Evolutionary conservation across 495 filamentous ascomycete genomes (phyloP).

Genomic region (Aspergillus coremiiformis): DNA sequence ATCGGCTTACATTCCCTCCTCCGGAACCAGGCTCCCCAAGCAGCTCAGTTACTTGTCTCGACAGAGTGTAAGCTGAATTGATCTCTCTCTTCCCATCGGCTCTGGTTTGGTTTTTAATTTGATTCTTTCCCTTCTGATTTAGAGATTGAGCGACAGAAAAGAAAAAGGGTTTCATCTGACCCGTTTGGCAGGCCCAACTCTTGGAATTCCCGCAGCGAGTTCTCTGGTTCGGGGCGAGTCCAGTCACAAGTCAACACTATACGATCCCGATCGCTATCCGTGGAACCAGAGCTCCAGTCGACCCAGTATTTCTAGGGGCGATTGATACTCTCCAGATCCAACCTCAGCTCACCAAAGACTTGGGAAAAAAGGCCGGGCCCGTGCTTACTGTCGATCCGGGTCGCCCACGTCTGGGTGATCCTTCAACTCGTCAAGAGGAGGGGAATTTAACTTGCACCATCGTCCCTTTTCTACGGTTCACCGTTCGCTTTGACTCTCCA

Average conservation of each 20-base stretch:
- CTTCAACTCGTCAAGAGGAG: slow-evolving; percentile 20
- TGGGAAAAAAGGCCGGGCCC: slow-evolving; percentile 21
- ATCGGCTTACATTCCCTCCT: slow-evolving; percentile 16
- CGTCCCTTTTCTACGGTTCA: slow-evolving; percentile 24
- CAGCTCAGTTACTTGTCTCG: slow-evolving; percentile 6
- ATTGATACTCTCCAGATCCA: slow-evolving; percentile 30
- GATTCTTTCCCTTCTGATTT: background rate
- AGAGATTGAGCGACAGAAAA: background rate
- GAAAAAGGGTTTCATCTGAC: background rate
- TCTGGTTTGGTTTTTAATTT: background rate
- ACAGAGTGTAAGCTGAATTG: slow-evolving; percentile 10
- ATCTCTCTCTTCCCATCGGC: background rate
- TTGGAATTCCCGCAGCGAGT: slow-evolving; percentile 27
- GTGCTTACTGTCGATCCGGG: slow-evolving; percentile 37
- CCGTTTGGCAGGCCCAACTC: slow-evolving; percentile 9
- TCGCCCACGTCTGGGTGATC: slow-evolving; percentile 20
- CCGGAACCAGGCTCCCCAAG: slow-evolving; percentile 13
- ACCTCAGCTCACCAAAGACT: slow-evolving; percentile 23
- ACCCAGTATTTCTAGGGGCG: slow-evolving; percentile 12
- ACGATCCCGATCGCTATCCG: slow-evolving; percentile 21
- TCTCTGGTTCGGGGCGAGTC: slow-evolving; percentile 11
- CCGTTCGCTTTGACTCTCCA: slow-evolving; percentile 10
- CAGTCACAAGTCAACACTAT: slow-evolving; percentile 2
- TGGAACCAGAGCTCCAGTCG: slow-evolving; percentile 27
- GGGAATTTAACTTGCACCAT: slow-evolving; percentile 29